phyloP scores from a whole-genome alignment of 495 filamentous ascomycete genomes.

The Aspergillus affinis region DNA sequence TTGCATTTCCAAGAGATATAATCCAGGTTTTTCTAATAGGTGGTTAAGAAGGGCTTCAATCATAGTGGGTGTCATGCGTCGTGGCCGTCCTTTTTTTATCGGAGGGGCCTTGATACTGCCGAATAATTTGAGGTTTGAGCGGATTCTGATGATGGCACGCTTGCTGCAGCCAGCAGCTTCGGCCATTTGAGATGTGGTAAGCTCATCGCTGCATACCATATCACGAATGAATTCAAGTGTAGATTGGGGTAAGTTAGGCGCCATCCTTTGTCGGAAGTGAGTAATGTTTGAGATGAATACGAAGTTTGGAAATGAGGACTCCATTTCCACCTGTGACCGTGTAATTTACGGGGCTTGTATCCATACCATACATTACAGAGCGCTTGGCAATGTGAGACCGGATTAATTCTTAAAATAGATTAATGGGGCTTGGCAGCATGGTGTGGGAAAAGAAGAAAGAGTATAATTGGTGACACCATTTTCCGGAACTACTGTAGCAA shows the following conservation, averaged over 20 bases:
- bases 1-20: no score
- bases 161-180: constrained; percentile 24
- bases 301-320: not conserved
- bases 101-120: constrained; percentile 22
- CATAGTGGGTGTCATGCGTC: constrained; percentile 24
- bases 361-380: not conserved
- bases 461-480: constrained; percentile 2
- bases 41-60: constrained; percentile 19
- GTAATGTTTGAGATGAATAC: not conserved
- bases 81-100: constrained; percentile 17
- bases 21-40: constrained; percentile 15
- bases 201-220: constrained; percentile 22
- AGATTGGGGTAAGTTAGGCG: constrained; percentile 13
- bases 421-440: not conserved
- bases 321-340: not conserved
- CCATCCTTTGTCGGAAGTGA: constrained; percentile 8
- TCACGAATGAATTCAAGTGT: constrained; percentile 20
- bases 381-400: not conserved
- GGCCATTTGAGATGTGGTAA: constrained; percentile 23
- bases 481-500: not conserved
- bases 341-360: not conserved
- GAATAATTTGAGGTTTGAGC: constrained; percentile 28
- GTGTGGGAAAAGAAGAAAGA: not conserved
- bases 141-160: constrained; percentile 19
- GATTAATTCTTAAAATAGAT: not conserved